Base-by-base conservation (phyloP, 78 protist genomes). In the Dictyostelium intermedium region DNA sequence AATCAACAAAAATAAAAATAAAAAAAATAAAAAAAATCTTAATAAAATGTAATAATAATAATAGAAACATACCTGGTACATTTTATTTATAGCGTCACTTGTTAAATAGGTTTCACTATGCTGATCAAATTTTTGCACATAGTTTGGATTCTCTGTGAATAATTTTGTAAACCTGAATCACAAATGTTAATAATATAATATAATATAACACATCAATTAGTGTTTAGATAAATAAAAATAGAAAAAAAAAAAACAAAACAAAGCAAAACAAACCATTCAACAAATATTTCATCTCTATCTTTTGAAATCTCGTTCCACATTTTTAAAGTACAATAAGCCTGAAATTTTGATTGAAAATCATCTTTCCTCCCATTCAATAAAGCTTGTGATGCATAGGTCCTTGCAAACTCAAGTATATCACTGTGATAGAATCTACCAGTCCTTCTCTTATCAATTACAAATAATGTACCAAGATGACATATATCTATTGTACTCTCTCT, bases 231-330 rank as follows among this genome's bases (percentile, higher is more conserved):
- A 20, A 0, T 2, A 69, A 2, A 45, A 82, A 9, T 0, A 82
- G 8, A 35, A 30, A 50, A 23, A 23, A 27, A n/a, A 53, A 25
- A 39, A 79, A 32, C 8, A 18, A 50, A 30, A 74, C 0, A 18
- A 30, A 50, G 1, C 13, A 50, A 5, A 56, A 56, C 66, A 56
- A 56, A 56, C 96, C 96, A 92, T 74, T 92, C 92, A 27, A 92
- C 96, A 92, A 92, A 92, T n/a, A 84, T 34, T 50, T 91, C 96
- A 61, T 82, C 77, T 16, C 50, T 66, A 56, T 81, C 91, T 41
- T 92, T 70, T 39, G 96, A 92, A 20, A 92, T 86, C 76, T 85
- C 92, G 80, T 92, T 92, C 96, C 96, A 92, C 96, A 92, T 92
- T 66, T 92, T 86, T 41, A 92, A 61, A 4, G 96, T 92, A 70